phyloP scores from a whole-genome alignment of 2,329 filamentous ascomycete species.

The Diaporthe sp. region DNA sequence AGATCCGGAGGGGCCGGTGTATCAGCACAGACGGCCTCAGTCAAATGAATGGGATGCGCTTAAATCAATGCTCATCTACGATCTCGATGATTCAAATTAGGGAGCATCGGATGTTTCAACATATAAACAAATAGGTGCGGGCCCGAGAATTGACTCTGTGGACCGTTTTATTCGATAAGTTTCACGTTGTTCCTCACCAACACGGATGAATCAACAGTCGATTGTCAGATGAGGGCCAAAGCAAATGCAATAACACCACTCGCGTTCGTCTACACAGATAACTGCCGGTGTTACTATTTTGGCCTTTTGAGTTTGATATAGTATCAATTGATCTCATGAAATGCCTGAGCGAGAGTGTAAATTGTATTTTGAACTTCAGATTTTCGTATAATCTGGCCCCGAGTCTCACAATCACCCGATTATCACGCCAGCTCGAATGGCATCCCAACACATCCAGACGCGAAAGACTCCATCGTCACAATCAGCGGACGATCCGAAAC shows the following conservation, averaged over 20 bases:
- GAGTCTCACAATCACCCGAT: background rate
- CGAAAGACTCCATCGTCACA: background rate
- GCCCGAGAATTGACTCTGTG: background rate
- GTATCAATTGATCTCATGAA: background rate
- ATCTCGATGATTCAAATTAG: background rate
- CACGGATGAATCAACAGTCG: background rate
- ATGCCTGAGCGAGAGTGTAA: background rate
- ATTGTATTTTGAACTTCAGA: background rate
- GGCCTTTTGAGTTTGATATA: background rate
- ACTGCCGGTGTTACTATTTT: background rate
- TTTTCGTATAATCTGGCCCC: background rate
- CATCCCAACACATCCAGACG: background rate
- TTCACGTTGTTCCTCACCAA: background rate
- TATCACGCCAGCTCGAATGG: background rate
- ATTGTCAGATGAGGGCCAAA: background rate
- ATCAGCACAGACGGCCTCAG: background rate
- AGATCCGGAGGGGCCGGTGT: background rate
- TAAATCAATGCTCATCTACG: background rate
- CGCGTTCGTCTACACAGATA: background rate
- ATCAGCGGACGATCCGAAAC: background rate
- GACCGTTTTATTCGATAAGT: background rate
- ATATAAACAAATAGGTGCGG: background rate
- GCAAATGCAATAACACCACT: background rate
- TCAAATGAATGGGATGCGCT: background rate
- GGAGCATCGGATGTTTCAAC: no score